Conservation (phyloP, 2,329 filamentous ascomycete species). For the Ceratocystis eucalypticola region DNA sequence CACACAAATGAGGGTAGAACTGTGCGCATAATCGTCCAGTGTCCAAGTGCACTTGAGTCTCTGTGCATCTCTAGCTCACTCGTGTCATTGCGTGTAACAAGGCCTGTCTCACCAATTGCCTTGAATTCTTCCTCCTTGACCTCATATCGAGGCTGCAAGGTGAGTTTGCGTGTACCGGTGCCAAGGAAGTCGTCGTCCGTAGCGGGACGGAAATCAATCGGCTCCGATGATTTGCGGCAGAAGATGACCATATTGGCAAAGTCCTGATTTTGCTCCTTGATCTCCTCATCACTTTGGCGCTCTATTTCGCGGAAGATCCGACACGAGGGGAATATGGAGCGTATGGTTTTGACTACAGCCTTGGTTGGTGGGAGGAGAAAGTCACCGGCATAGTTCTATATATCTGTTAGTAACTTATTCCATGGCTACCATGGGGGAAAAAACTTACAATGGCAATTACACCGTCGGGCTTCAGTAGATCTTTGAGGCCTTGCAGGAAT, state of each 20-base stretch:
- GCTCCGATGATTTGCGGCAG: conserved; percentile 52
- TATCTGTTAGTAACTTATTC: conserved; percentile 20
- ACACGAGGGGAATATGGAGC: conserved; percentile 71
- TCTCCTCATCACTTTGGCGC: conserved; percentile 34
- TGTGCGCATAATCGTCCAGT: conserved; percentile 84
- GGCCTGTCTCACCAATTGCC: conserved; percentile 32
- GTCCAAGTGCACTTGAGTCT: conserved; percentile 60
- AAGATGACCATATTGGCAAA: conserved; percentile 97
- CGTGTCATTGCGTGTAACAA: conserved; percentile 52
- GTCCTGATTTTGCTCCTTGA: conserved; percentile 42
- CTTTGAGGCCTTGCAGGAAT: conserved; percentile 59
- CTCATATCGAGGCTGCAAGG: conserved; percentile 60
- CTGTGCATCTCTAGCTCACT: conserved; percentile 57
- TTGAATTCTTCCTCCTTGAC: conserved; percentile 41
- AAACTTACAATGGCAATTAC: conserved; percentile 70
- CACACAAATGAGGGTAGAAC: conserved; percentile 68
- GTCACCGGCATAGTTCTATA: conserved; percentile 86
- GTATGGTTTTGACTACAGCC: conserved; percentile 71
- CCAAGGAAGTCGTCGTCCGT: conserved; percentile 53
- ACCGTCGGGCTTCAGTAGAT: conserved; percentile 62
- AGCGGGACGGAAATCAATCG: conserved; percentile 54
- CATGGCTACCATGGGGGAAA: background rate
- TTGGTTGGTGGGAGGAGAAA: conserved; percentile 61
- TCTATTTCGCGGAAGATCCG: conserved; percentile 75
- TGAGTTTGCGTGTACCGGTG: conserved; percentile 55